Percentiles rank a stretch among this genome's conserved stretches.
Conservation (phyloP, 306 rosid genomes). For the Cicer bijugum region DNA sequence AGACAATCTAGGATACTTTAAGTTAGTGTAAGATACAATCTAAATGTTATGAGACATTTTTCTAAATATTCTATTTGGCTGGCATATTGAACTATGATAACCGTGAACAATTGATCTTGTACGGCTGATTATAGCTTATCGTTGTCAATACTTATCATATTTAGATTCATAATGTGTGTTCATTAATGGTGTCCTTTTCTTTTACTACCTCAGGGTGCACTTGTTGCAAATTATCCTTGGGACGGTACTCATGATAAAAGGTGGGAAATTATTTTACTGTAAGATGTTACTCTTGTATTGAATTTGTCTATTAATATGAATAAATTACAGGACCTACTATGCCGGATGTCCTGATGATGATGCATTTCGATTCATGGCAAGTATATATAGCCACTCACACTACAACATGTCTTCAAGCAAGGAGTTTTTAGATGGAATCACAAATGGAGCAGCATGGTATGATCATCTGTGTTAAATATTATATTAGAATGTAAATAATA, state of each 20-base stretch:
- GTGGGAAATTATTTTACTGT: conserved; percentile 47
- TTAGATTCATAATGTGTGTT: conserved; percentile 31
- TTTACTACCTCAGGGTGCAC: conserved; percentile 72
- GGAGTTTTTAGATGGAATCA: conserved; percentile 82
- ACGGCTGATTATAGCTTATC: conserved; percentile 32
- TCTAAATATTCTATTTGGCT: background rate
- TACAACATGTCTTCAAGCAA: conserved; percentile 84
- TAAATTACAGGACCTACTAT: conserved; percentile 67
- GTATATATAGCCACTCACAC: conserved; percentile 84
- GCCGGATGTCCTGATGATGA: conserved; percentile 91
- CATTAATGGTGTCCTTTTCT: conserved; percentile 14
- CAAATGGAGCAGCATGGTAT: conserved; percentile 93
- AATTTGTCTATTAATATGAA: conserved; percentile 46
- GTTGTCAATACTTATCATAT: conserved; percentile 20
- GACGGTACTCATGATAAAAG: conserved; percentile 84
- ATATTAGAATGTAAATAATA: no score
- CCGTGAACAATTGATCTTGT: conserved; percentile 22
- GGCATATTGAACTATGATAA: conserved; percentile 32
- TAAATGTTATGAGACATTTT: background rate
- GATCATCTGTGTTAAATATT: no score
- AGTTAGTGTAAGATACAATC: background rate
- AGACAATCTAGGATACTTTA: background rate
- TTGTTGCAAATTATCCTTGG: conserved; percentile 99
- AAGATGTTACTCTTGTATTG: conserved; percentile 26
- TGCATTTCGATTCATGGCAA: conserved; percentile 80